Conservation (phyloP, 176 grass and related monocot species). For the Pontederia crassipes region DNA sequence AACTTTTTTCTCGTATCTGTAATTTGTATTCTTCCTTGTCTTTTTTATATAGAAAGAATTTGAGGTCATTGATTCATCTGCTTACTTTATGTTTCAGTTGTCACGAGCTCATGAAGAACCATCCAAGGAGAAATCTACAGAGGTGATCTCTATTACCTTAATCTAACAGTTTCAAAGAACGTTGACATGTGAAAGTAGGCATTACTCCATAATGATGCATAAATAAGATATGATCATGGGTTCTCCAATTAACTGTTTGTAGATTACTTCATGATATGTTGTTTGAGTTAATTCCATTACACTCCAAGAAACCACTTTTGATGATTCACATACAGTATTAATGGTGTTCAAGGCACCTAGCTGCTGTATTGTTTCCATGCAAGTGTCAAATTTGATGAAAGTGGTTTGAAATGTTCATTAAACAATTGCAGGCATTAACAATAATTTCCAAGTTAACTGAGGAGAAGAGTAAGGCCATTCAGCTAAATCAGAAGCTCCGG, state of each 20-base stretch:
- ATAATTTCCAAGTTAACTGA: slow-evolving; percentile 67
- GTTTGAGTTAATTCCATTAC: no score
- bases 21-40: not conserved
- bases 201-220: no score
- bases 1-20: not conserved
- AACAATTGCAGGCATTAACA: slow-evolving; percentile 26
- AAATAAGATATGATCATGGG: no score
- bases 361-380: not conserved
- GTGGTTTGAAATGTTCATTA: slow-evolving; percentile 4
- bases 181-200: not conserved
- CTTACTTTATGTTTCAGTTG: slow-evolving; percentile 1
- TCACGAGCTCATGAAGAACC: slow-evolving; percentile 13
- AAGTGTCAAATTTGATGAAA: slow-evolving; percentile 13
- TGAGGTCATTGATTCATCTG: not conserved
- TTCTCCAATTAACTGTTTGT: no score
- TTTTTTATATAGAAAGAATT: slow-evolving; percentile 1
- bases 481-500: slow-evolving; percentile 86
- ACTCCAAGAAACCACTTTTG: no score
- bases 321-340: no score
- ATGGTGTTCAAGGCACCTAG: slow-evolving; percentile 11
- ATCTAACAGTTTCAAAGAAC: not conserved
- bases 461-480: slow-evolving; percentile 65
- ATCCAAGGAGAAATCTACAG: slow-evolving; percentile 1
- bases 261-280: no score
- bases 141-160: slow-evolving; percentile 6